A percentile compares a stretch with the other conserved stretches of the same genome.
Conservation (phyloP, 306 rosid species). For the Morella rubra region DNA sequence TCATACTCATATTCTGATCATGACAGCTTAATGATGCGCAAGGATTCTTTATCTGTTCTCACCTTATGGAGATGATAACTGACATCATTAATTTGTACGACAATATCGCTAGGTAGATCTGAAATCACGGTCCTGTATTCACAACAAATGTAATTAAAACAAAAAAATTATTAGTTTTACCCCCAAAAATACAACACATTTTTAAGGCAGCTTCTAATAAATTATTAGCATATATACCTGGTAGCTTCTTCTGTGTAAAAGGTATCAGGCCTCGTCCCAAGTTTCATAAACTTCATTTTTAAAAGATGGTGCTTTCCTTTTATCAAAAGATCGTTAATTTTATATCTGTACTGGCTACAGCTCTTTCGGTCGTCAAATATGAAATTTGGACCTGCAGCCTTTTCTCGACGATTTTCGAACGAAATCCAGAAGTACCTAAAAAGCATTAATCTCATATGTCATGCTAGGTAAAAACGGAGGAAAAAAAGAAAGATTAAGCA, state of each 20-base stretch:
- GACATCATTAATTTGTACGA: constrained; percentile 58
- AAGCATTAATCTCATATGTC: background rate
- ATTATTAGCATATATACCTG: constrained; percentile 43
- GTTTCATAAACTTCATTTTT: constrained; percentile 95
- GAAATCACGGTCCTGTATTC: constrained; percentile 70
- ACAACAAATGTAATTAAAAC: constrained; percentile 3
- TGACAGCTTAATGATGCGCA: background rate
- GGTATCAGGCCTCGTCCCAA: constrained; percentile 90
- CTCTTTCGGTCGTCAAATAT: constrained; percentile 32
- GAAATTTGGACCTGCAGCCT: background rate
- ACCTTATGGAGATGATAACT: constrained; percentile 87
- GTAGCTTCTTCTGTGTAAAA: constrained; percentile 86
- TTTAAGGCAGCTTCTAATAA: background rate
- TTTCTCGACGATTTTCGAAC: constrained; percentile 3
- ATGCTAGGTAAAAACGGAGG: background rate
- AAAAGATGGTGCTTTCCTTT: constrained; percentile 19
- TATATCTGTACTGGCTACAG: constrained; percentile 11
- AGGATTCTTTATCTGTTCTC: constrained; percentile 6
- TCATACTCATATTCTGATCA: background rate
- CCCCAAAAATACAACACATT: background rate
- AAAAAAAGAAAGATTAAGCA: background rate
- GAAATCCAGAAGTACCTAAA: constrained; percentile 17
- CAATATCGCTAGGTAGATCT: constrained; percentile 63
- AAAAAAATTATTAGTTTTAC: background rate
- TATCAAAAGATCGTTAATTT: constrained; percentile 22